Base-by-base conservation (phyloP, 176 grass and related monocot species). In the Urochloa ruziziensis region DNA sequence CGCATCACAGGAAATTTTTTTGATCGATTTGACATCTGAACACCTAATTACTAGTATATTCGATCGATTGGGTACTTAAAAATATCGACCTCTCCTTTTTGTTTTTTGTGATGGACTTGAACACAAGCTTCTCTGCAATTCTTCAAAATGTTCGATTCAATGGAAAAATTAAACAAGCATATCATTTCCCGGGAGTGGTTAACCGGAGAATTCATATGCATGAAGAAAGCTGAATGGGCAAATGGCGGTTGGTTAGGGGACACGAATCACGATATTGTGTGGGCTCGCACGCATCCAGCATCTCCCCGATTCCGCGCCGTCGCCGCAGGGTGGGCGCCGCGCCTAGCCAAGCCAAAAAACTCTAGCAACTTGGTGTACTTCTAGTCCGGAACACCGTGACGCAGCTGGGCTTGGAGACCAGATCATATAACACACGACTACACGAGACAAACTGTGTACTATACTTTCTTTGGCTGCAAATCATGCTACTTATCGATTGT, bases 191-290 rank as follows among this genome's bases (percentile, higher is more conserved):
- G 60, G 82, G 60, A 64, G 34, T 33, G 33, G 29, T 62, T 83
- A 36, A 47, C 27, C 17, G 4, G 34, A 23, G 68, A 47, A 70
- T 8, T 1, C 23, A 67, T 7, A 64, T 6, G 5, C 39, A 62
- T 5, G 16, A 28, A 60, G 39, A 3, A 40, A 51, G 40, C 59
- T 17, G 47, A 23, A 77, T 77, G 73, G 61, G 68, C 82, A 84
- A 23, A 77, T 77, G 71, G 47, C n/a, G 24, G 72, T 67, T 59
- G 37, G 62, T 34, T 68, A 57, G 83, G 73, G 73, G 62, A 78
- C 83, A 85, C 1, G 58, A 15, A 14, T 3, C 83, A 85, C 1
- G 56, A 59, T 59, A 33, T 19, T 35, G 28, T 35, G 73, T 59
- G 57, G 76, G 27, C 43, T 62, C 16, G 58, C 17, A 73, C 29